Evolutionary conservation across 2,329 filamentous ascomycete species (phyloP).

Genomic region (Sclerotinia minor): DNA sequence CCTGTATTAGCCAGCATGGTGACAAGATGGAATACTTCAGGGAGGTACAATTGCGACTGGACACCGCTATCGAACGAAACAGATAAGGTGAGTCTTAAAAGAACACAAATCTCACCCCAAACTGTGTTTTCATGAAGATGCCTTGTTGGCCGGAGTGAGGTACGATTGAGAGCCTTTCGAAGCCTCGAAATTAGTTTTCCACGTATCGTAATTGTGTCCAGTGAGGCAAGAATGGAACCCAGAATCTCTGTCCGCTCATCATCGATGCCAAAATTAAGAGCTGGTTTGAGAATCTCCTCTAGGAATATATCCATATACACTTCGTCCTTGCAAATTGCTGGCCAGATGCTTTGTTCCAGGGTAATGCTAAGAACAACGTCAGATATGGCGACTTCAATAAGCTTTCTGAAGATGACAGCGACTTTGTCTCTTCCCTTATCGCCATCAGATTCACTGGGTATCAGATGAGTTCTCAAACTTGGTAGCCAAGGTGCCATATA

Average conservation of each 20-base stretch:
- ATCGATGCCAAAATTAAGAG: conserved; percentile 57
- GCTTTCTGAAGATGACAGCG: conserved; percentile 61
- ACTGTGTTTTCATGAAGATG: conserved; percentile 65
- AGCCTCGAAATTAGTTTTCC: conserved; percentile 66
- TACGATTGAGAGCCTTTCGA: conserved; percentile 66
- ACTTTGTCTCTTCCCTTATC: conserved; percentile 68
- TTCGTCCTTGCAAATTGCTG: conserved; percentile 63
- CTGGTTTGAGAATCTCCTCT: conserved; percentile 66
- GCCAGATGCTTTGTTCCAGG: conserved; percentile 67
- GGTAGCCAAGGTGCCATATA: conserved; percentile 72
- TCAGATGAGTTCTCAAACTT: conserved; percentile 58
- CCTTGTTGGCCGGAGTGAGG: conserved; percentile 65
- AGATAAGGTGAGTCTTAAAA: conserved; percentile 65
- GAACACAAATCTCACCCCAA: conserved; percentile 68
- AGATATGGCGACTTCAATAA: conserved; percentile 64
- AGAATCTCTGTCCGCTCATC: conserved; percentile 61
- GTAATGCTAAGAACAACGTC: conserved; percentile 60
- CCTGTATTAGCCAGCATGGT: conserved; percentile 71
- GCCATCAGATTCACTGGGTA: conserved; percentile 60
- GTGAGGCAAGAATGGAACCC: conserved; percentile 61
- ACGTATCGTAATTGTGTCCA: conserved; percentile 64
- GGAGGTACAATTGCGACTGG: conserved; percentile 66
- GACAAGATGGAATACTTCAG: conserved; percentile 69
- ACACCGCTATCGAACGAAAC: conserved; percentile 68
- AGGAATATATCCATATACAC: conserved; percentile 65